A percentile compares a stretch with the other conserved stretches of the same genome.
Evolutionary conservation across 805 yeast genomes (phyloP).

Genomic region (Myxozyma neotropica): DNA sequence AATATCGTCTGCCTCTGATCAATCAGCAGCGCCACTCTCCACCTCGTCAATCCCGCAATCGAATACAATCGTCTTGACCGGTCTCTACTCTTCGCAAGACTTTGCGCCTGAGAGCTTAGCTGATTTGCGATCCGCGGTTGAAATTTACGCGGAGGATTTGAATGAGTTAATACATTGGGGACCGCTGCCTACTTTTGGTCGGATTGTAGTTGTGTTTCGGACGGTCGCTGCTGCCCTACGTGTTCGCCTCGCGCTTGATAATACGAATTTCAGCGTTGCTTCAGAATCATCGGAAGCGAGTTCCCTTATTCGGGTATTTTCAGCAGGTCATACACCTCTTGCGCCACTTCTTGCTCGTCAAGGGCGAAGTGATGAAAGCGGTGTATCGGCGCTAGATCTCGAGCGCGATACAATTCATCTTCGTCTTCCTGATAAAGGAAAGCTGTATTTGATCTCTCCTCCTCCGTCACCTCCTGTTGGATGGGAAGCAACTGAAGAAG

Average conservation of each 20-base stretch:
- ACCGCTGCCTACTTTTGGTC: conserved; percentile 22
- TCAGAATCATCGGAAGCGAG: not conserved
- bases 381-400: not conserved
- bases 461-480: conserved; percentile 40
- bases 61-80: conserved; percentile 8
- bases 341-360: not conserved
- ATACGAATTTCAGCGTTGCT: not conserved
- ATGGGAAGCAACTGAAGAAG: conserved; percentile 34
- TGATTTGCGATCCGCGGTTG: not conserved
- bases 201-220: conserved; percentile 25
- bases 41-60: too few species aligned
- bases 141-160: not conserved
- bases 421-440: conserved; percentile 35
- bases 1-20: too few species aligned
- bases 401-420: conserved; percentile 16
- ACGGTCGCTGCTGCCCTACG: conserved; percentile 19
- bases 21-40: too few species aligned
- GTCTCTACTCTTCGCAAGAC: not conserved
- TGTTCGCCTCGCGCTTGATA: conserved; percentile 10
- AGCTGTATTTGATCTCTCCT: conserved; percentile 36
- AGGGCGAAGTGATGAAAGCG: not conserved
- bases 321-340: conserved; percentile 16
- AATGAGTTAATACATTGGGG: conserved; percentile 28
- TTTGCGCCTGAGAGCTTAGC: not conserved
- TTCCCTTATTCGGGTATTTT: conserved; percentile 10